These are phyloP conservation scores for Galeopsis tetrahit DNA, from an alignment of 257 asterid species.

Conservation along the genomic window DNA sequence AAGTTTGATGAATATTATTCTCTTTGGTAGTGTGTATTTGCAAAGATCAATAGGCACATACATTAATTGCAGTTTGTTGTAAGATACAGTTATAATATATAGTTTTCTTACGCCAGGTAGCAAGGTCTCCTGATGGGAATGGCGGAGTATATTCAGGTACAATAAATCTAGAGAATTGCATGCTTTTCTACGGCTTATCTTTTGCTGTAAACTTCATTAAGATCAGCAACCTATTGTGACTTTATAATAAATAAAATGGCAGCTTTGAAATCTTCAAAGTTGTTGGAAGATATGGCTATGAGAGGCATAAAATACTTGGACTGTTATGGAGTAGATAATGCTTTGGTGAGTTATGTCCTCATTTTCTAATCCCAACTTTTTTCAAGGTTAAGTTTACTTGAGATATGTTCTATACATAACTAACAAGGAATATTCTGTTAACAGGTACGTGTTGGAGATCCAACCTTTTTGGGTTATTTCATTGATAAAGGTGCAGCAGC, in stretches of 20 bases:
- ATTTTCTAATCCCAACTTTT: conserved; percentile 17
- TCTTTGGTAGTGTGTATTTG: conserved; percentile 17
- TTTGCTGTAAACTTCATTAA: conserved; percentile 23
- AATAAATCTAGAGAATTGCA: conserved; percentile 18
- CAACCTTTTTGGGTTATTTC: conserved; percentile 95
- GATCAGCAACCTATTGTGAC: conserved; percentile 17
- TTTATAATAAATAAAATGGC: conserved; percentile 37
- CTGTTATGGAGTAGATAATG: conserved; percentile 98
- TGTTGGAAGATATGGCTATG: conserved; percentile 89
- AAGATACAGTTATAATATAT: conserved; percentile 26
- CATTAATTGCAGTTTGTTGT: neutral
- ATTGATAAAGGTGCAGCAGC: conserved; percentile 82
- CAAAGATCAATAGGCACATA: conserved; percentile 15
- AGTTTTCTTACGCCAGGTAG: conserved; percentile 68
- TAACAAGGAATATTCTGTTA: conserved; percentile 28
- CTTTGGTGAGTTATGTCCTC: conserved; percentile 62
- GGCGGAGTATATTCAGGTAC: conserved; percentile 97
- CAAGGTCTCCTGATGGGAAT: conserved; percentile 98
- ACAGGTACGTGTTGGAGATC: conserved; percentile 98
- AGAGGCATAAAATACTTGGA: conserved; percentile 90
- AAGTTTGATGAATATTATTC: neutral
- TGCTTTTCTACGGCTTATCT: conserved; percentile 24
- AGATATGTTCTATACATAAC: conserved; percentile 28
- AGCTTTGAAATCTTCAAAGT: conserved; percentile 77
- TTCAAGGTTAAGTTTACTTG: conserved; percentile 8